Conservation (phyloP, 78 protist species). For the Thecamonas trahens region DNA sequence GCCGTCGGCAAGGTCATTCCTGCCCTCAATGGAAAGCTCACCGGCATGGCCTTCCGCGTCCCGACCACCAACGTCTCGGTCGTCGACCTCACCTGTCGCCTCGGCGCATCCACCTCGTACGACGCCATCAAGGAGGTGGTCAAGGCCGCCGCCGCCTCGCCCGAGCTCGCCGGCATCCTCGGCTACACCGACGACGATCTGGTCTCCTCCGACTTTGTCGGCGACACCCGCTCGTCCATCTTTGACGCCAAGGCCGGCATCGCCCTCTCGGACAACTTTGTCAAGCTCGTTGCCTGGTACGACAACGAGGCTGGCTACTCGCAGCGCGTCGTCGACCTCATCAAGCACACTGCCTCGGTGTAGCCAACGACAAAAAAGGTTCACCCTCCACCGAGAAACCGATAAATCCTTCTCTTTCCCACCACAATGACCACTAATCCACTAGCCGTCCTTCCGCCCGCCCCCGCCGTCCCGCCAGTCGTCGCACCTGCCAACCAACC, state of each 20-base stretch:
- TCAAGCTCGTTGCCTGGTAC: constrained; percentile 96
- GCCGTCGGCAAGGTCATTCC: constrained; percentile 96
- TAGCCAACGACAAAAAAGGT: background rate
- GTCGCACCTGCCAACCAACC: no score
- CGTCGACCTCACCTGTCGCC: constrained; percentile 90
- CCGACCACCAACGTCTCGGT: constrained; percentile 98
- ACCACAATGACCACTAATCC: no score
- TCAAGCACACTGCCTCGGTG: constrained; percentile 42
- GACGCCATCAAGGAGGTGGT: constrained; percentile 81
- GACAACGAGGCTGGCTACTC: constrained; percentile 98
- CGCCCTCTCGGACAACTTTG: constrained; percentile 85
- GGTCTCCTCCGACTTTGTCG: constrained; percentile 91
- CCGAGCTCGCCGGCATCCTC: constrained; percentile 69
- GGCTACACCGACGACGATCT: constrained; percentile 95
- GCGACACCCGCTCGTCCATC: constrained; percentile 84
- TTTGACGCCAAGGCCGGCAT: constrained; percentile 95
- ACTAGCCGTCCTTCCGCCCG: no score
- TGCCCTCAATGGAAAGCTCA: constrained; percentile 89
- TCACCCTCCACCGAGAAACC: no score
- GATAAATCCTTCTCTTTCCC: no score
- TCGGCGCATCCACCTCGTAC: constrained; percentile 78
- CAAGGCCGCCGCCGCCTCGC: constrained; percentile 69
- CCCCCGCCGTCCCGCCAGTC: no score
- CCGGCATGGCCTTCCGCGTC: constrained; percentile 99
- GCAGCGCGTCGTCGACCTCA: constrained; percentile 90